Percentiles rank a stretch among this genome's conserved stretches.
Evolutionary conservation across 148 eudicot species (phyloP).

Genomic region (Euryodendron excelsum): DNA sequence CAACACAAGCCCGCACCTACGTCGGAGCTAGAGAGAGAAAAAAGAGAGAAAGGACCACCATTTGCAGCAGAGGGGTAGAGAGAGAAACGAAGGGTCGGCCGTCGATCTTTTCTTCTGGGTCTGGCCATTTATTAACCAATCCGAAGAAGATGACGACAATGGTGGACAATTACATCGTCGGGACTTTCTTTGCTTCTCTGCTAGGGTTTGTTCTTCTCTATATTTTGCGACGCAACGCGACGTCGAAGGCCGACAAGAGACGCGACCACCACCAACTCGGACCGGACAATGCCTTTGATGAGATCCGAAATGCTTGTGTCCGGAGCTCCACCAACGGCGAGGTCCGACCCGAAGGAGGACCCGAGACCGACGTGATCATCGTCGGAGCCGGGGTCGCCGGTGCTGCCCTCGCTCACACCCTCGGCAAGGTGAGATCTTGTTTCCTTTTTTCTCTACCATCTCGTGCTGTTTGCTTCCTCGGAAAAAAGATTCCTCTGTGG

Average conservation of each 20-base stretch:
- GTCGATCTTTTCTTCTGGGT: neutral
- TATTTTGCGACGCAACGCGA: conserved; percentile 17
- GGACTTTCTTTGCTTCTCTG: conserved; percentile 28
- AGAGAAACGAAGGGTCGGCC: neutral
- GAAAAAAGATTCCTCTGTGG: neutral
- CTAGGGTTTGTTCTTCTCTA: conserved; percentile 39
- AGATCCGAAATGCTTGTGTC: conserved; percentile 23
- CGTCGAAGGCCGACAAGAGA: neutral
- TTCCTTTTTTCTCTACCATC: neutral
- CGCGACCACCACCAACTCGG: neutral
- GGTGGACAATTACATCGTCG: conserved; percentile 30
- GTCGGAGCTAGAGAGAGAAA: neutral
- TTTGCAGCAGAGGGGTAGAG: neutral
- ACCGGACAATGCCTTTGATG: neutral
- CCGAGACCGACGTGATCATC: conserved; percentile 46
- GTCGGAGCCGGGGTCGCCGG: conserved; percentile 91
- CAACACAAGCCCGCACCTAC: too few species aligned
- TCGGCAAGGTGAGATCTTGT: conserved; percentile 47
- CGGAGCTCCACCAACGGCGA: conserved; percentile 31
- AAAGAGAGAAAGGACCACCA: neutral
- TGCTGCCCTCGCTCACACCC: conserved; percentile 74
- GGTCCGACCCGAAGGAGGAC: neutral
- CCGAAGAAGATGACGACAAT: conserved; percentile 8
- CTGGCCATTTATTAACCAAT: neutral
- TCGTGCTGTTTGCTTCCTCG: neutral